These are phyloP conservation scores for Podospora pseudopauciseta DNA, from an alignment of 495 filamentous ascomycete species.

Conservation along the genomic window DNA sequence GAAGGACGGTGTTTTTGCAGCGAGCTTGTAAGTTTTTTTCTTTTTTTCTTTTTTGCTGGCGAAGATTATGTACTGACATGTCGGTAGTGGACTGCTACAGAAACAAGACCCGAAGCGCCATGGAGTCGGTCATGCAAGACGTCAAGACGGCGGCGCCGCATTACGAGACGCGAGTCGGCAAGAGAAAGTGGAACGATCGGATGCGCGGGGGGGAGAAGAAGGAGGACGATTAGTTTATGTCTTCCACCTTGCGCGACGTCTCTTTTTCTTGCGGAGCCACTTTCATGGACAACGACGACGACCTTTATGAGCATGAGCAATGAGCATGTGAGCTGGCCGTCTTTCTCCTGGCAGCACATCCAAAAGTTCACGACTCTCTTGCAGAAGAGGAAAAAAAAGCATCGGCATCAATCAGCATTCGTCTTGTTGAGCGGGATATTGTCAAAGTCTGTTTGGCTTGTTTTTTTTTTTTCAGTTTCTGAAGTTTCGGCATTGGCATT, in stretches of 20 bases:
- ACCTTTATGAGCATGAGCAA: background rate
- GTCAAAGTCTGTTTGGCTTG: background rate
- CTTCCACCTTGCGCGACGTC: background rate
- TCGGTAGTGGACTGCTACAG: slow-evolving; percentile 83
- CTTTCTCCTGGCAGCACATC: too few species aligned
- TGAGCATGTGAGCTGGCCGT: too few species aligned
- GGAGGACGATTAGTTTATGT: slow-evolving; percentile 23
- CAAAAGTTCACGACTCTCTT: too few species aligned
- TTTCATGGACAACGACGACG: background rate
- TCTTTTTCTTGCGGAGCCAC: too few species aligned
- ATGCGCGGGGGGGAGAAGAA: slow-evolving; percentile 38
- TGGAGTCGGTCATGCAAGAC: slow-evolving; percentile 70
- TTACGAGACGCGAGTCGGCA: slow-evolving; percentile 86
- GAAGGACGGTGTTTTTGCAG: slow-evolving; percentile 83
- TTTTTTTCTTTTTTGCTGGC: background rate
- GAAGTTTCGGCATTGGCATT: background rate
- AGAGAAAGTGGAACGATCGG: slow-evolving; percentile 78
- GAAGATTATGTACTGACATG: slow-evolving; percentile 7
- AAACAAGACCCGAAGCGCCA: slow-evolving; percentile 82
- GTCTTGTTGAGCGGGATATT: background rate
- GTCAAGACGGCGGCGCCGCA: slow-evolving; percentile 68
- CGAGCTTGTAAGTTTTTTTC: slow-evolving; percentile 70
- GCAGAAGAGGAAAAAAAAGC: too few species aligned
- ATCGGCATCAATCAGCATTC: background rate
- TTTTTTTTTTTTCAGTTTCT: background rate